Conservation (phyloP, 108 stramenopile genomes). For the Aurantiochytrium sp. region DNA sequence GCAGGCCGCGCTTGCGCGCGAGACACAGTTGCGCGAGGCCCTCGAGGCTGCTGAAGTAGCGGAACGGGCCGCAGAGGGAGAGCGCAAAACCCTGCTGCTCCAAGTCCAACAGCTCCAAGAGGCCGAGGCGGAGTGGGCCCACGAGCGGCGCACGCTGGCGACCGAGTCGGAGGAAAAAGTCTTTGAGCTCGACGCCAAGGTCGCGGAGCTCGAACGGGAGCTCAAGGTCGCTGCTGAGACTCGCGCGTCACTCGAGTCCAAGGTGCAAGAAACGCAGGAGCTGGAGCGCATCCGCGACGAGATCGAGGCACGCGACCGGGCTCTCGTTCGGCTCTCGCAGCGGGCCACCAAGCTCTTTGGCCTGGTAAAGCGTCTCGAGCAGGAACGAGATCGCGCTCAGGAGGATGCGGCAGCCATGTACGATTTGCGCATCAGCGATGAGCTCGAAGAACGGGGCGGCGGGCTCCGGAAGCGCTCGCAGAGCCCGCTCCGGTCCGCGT, state of each 20-base stretch:
- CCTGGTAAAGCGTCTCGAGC: not conserved
- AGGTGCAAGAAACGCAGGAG: not conserved
- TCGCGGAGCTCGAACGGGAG: not conserved
- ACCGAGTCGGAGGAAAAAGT: not conserved
- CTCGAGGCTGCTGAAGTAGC: not conserved
- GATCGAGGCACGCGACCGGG: not conserved
- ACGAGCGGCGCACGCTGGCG: not conserved
- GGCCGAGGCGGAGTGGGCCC: not conserved
- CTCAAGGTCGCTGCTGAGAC: not conserved
- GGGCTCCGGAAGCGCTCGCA: not conserved
- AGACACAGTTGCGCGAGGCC: not conserved
- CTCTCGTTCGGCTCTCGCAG: not conserved
- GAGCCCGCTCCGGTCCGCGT: not conserved
- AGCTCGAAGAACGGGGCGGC: not conserved
- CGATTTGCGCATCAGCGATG: not conserved
- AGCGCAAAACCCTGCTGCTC: too few species aligned
- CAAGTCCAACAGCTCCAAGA: not conserved
- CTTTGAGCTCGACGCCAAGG: not conserved
- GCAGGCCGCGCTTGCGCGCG: too few species aligned
- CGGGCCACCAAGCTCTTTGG: not conserved
- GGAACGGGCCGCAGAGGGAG: not conserved
- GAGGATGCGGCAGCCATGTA: conserved; percentile 18
- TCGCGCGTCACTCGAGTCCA: not conserved
- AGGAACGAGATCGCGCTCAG: not conserved
- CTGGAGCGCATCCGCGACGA: not conserved